A percentile compares a stretch with the other conserved stretches of the same genome.
Evolutionary conservation across 306 rosid species (phyloP).

Genomic region (Fagus crenata): DNA sequence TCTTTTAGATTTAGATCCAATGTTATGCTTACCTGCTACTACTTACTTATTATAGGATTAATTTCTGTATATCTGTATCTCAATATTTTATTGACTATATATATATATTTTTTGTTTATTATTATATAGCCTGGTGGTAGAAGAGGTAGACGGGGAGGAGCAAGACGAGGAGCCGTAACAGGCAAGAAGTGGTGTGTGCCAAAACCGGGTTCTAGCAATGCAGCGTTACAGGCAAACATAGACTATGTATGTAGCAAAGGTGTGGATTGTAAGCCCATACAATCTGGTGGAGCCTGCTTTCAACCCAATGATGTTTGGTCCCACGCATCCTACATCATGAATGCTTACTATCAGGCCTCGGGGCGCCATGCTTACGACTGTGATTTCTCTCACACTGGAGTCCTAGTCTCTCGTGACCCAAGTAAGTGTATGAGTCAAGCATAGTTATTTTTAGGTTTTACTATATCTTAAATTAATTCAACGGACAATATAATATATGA

Average conservation of each 20-base stretch:
- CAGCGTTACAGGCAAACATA: constrained; percentile 7
- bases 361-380: constrained; percentile 65
- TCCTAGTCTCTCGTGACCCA: constrained; percentile 47
- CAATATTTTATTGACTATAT: not conserved
- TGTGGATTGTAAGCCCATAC: constrained; percentile 24
- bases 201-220: not conserved
- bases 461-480: too few species aligned
- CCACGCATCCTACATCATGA: constrained; percentile 73
- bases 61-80: not conserved
- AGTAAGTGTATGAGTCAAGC: constrained; percentile 38
- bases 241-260: constrained; percentile 13
- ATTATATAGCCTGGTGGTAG: not conserved
- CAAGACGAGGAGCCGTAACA: not conserved
- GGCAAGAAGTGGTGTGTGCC: constrained; percentile 16
- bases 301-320: constrained; percentile 39
- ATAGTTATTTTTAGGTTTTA: not conserved
- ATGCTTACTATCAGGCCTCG: constrained; percentile 56
- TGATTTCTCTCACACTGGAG: constrained; percentile 58
- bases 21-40: not conserved
- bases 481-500: too few species aligned
- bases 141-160: too few species aligned
- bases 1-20: constrained; percentile 1
- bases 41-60: not conserved
- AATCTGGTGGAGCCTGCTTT: constrained; percentile 43
- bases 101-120: not conserved